Percentiles rank a stretch among this genome's conserved stretches.
Evolutionary conservation across 495 filamentous ascomycete species (phyloP).

Genomic region (Aspergillus saccharolyticus): DNA sequence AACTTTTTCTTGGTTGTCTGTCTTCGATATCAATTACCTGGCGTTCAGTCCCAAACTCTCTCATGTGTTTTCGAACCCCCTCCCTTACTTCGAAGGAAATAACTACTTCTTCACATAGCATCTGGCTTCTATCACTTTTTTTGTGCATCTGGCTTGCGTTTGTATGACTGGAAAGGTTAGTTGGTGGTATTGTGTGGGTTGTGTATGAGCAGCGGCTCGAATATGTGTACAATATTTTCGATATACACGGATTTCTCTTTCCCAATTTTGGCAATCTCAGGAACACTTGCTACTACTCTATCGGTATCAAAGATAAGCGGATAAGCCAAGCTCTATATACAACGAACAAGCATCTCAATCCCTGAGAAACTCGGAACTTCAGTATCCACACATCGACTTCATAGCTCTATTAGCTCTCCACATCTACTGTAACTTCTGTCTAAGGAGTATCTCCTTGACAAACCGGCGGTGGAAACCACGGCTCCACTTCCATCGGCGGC

Average conservation of each 20-base stretch:
- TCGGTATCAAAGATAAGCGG: too few species aligned
- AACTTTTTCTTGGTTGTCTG: background rate
- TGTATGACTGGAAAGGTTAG: background rate
- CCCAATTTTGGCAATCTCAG: too few species aligned
- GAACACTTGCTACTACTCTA: too few species aligned
- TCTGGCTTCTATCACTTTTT: too few species aligned
- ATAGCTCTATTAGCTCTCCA: background rate
- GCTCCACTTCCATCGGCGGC: conserved; percentile 32
- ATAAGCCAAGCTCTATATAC: too few species aligned
- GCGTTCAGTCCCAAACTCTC: background rate
- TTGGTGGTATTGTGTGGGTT: background rate
- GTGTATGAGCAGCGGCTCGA: background rate
- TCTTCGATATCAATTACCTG: conserved; percentile 3
- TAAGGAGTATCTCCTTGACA: conserved; percentile 8
- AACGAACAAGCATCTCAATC: too few species aligned
- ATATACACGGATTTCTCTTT: conserved; percentile 6
- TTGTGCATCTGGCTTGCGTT: too few species aligned
- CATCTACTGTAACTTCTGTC: background rate
- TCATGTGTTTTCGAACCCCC: background rate
- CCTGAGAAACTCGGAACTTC: too few species aligned
- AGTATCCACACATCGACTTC: too few species aligned
- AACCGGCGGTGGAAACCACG: conserved; percentile 21
- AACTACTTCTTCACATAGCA: background rate
- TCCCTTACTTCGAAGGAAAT: background rate
- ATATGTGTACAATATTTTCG: conserved; percentile 19